Base-by-base conservation (phyloP, 225 moss, liverwort and hornwort genomes). In the Physcomitrium patens region DNA sequence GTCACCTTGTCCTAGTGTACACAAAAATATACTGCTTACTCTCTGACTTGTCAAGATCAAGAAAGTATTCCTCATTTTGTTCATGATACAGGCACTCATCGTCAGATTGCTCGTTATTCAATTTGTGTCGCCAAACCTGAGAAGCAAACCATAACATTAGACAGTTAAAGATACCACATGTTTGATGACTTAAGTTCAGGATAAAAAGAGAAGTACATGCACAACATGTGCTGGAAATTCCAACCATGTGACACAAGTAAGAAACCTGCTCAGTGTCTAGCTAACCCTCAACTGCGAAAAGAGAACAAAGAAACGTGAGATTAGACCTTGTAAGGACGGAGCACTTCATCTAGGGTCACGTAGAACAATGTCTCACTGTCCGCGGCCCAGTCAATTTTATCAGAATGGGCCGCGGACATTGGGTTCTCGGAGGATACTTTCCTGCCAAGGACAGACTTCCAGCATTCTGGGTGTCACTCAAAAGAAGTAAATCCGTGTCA, bases 51-150 rank as follows among this genome's bases (percentile, higher is more conserved):
- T 26, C 53, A 64, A 91, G 78, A 24, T 87, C 91, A 80, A 97
- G 69, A 81, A 19, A 90, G 65, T 84, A 89, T 82, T 97, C 92
- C 69, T 92, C 89, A 71, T 97, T 89, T 51, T 86, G 71, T 75
- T 97, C 94, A 85, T 91, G 91, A 68, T 92, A 94, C 50, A 94
- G 78, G 77, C 91, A 77, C 14, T 8, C 80, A 61, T 94, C 92
- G 22, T 76, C 80, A 31, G 86, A 83, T 65, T 94, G 94, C 64
- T 87, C 83, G 59, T 78, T 71, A 67, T 69, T 76, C 66, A 92
- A 50, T 67, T 85, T 92, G 80, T 97, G 96, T 52, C 80, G 81
- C 94, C 94, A 97, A 60, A 90, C 90, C 95, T 95, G 74, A 57
- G 5, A 69, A 77, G 31, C 59, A 72, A 76, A 79, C 46, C 50